Conservation (phyloP, 768 basidiomycete genomes). For the Amanita brunnescens region DNA sequence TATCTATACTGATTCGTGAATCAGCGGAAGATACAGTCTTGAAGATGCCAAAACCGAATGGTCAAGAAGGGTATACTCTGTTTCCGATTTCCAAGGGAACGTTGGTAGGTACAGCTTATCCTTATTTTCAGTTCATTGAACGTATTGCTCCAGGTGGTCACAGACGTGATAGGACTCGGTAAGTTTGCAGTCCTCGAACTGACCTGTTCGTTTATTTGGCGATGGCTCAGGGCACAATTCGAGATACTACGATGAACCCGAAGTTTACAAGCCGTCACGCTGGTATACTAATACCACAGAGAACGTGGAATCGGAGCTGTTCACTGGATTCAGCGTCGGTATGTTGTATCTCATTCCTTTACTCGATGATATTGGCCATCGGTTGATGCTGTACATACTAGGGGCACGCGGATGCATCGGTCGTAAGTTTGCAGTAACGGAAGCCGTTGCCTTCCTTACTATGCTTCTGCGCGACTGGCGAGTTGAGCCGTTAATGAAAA, state of each 20-base stretch:
- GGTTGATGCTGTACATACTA: conserved; percentile 1
- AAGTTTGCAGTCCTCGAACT: background rate
- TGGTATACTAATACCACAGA: conserved; percentile 32
- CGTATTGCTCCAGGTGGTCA: background rate
- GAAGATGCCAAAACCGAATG: conserved; percentile 15
- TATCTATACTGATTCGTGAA: conserved; percentile 18
- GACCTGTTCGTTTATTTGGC: background rate
- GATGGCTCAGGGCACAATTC: conserved; percentile 24
- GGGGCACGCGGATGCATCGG: conserved; percentile 35
- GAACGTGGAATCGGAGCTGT: conserved; percentile 6
- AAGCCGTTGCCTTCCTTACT: conserved; percentile 33
- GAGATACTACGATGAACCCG: conserved; percentile 26
- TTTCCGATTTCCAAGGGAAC: conserved; percentile 3
- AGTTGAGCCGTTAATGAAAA: conserved; percentile 21
- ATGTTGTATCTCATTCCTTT: background rate
- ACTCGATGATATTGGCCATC: background rate
- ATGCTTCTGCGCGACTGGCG: conserved; percentile 32
- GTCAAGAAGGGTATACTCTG: conserved; percentile 1
- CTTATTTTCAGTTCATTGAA: background rate
- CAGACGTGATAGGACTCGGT: conserved; percentile 1
- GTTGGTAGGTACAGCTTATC: background rate
- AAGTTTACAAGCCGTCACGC: conserved; percentile 25
- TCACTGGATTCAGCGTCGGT: conserved; percentile 10
- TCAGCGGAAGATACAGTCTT: conserved; percentile 19
- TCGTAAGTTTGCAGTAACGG: conserved; percentile 31